Evolutionary conservation across 1,284 basidiomycete species (phyloP), one percentile per base, ranked within the genome.

Genomic region (Cryptococcus neoformans): DNA sequence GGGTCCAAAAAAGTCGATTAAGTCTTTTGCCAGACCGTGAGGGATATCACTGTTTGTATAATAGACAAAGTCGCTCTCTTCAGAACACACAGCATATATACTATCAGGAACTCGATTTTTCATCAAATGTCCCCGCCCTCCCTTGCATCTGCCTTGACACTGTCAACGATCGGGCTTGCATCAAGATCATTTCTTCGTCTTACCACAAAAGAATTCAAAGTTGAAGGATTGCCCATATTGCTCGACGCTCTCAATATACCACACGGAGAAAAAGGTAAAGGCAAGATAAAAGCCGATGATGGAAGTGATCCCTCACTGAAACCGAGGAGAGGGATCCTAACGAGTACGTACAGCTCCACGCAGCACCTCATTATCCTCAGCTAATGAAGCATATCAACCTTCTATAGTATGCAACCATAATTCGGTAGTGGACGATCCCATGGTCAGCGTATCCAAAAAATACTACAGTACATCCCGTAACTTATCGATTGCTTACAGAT

Each of bases 371-470:
- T 28, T 28, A 28, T 28, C 4, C 28, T 28, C 28, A 44, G n/a
- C 8, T 12, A 38, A n/a, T 12, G 40, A 51, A 34, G 4, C 16
- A 17, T 17, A 38, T 46, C 41, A n/a, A 49, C 35, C 46, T 5
- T n/a, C 4, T 3, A 11, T 67, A 94, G 91, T 94, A 49, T 85
- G 87, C 52, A 96, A 96, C 74, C 92, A 96, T 72, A 86, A 93
- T 56, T 94, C 92, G 46, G 91, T 90, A 3, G 66, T 73, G 9
- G 77, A 78, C 54, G 77, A 78, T 58, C 78, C 78, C 0, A 63
- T 74, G 54, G 77, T 75, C 42, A 57, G 68, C 56, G 14, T 34
- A 3, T 16, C 21, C 11, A 28, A 4, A 28, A 28, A 34, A 14
- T 12, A 49, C 4, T 35, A 21, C 10, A 49, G 17, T 6, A 35